A percentile compares a stretch with the other conserved stretches of the same genome.
Conservation (phyloP, 2,329 filamentous ascomycete genomes). For the Hypocrella siamensis region DNA sequence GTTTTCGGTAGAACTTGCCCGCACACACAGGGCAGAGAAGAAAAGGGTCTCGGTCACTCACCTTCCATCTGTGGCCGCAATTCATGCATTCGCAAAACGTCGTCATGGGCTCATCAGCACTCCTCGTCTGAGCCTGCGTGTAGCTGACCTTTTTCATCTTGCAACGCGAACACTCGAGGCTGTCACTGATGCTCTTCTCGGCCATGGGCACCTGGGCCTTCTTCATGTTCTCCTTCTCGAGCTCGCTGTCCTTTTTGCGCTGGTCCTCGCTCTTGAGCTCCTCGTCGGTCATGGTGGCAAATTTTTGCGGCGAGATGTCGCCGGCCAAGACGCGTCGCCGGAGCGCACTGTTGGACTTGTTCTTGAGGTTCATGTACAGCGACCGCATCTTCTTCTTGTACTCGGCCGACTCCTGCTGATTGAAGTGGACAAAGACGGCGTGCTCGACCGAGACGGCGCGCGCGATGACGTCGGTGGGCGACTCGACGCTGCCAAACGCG, state of each 20-base stretch:
- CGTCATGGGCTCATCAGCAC: slow-evolving; percentile 86
- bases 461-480: slow-evolving; percentile 55
- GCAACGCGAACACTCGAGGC: slow-evolving; percentile 81
- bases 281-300: slow-evolving; percentile 77
- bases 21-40: not conserved
- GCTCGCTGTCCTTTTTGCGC: slow-evolving; percentile 55
- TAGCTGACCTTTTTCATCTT: slow-evolving; percentile 91
- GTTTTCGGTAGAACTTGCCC: not conserved
- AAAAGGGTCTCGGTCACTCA: slow-evolving; percentile 18
- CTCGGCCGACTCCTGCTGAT: slow-evolving; percentile 47
- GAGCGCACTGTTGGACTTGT: slow-evolving; percentile 69
- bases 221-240: slow-evolving; percentile 90
- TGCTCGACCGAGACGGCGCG: slow-evolving; percentile 70
- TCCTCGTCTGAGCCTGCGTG: slow-evolving; percentile 86
- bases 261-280: slow-evolving; percentile 83
- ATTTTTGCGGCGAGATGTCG: slow-evolving; percentile 53
- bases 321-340: slow-evolving; percentile 61
- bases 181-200: slow-evolving; percentile 79
- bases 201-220: slow-evolving; percentile 88
- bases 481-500: slow-evolving; percentile 52
- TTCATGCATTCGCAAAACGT: slow-evolving; percentile 59
- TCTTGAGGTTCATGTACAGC: slow-evolving; percentile 89
- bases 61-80: slow-evolving; percentile 59
- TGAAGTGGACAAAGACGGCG: slow-evolving; percentile 55
- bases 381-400: slow-evolving; percentile 87